Conservation (phyloP, 179 eudicot genomes). For the Nepenthes alata region DNA sequence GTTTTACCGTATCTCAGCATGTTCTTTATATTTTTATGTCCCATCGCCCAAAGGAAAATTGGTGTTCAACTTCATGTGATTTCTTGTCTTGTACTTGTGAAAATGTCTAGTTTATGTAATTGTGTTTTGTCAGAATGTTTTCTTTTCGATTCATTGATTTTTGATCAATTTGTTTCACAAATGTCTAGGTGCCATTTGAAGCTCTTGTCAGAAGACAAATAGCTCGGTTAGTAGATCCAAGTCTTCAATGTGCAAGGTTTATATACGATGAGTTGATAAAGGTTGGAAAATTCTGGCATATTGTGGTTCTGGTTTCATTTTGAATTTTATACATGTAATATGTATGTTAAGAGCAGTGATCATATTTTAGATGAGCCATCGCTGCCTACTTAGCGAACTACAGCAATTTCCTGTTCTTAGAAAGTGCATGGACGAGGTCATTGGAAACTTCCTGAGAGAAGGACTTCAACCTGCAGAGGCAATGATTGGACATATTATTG, state of each 20-base stretch:
- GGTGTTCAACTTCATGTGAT: not conserved
- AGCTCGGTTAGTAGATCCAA: conserved; percentile 69
- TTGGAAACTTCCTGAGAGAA: conserved; percentile 54
- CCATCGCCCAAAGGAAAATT: not conserved
- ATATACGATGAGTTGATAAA: conserved; percentile 75
- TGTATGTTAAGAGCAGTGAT: not conserved
- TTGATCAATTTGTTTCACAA: too few species aligned
- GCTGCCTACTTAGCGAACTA: conserved; percentile 51
- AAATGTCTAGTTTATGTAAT: too few species aligned
- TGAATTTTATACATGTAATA: not conserved
- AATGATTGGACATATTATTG: conserved; percentile 77
- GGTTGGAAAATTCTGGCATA: conserved; percentile 19
- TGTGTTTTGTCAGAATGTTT: conserved; percentile 1
- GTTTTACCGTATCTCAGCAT: conserved; percentile 8
- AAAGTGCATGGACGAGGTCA: conserved; percentile 78
- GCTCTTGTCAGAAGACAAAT: conserved; percentile 67
- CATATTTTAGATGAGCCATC: conserved; percentile 63
- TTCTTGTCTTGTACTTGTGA: not conserved
- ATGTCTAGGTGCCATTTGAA: conserved; percentile 62
- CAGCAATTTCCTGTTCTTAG: conserved; percentile 70
- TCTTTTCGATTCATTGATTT: not conserved
- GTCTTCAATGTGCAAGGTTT: conserved; percentile 82
- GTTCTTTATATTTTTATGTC: not conserved
- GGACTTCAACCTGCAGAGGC: conserved; percentile 76
- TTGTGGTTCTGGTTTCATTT: not conserved